Conservation (phyloP, 2,329 filamentous ascomycete genomes). For the Aureobasidium sp. region DNA sequence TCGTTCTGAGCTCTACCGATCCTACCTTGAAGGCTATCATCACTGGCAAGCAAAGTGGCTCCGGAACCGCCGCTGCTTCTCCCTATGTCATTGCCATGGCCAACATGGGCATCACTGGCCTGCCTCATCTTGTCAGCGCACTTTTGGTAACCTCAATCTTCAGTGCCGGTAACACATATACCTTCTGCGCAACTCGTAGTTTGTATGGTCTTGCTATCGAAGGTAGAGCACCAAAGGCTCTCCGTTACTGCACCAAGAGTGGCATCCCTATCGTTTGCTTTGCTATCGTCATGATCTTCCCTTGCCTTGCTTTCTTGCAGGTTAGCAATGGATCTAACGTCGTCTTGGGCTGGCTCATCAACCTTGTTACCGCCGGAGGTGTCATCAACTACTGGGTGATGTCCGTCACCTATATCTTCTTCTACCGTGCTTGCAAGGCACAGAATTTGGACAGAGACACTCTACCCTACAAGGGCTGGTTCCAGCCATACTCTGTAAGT, state of each 20-base stretch:
- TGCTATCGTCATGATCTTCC: constrained; percentile 33
- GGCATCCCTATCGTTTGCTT: constrained; percentile 54
- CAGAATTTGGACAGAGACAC: constrained; percentile 46
- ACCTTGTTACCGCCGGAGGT: constrained; percentile 48
- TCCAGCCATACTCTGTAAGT: constrained; percentile 51
- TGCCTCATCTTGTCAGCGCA: constrained; percentile 35
- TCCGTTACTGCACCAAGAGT: constrained; percentile 51
- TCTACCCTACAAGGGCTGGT: constrained; percentile 50
- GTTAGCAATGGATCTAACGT: constrained; percentile 20
- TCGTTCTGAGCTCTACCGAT: constrained; percentile 32
- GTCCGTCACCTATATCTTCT: constrained; percentile 51
- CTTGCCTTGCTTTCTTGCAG: constrained; percentile 25
- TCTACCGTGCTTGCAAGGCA: constrained; percentile 47
- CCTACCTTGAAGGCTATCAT: constrained; percentile 22
- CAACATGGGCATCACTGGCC: constrained; percentile 37
- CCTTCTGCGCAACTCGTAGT: constrained; percentile 47
- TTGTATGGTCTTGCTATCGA: constrained; percentile 49
- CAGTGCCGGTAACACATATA: constrained; percentile 50
- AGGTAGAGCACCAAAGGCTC: constrained; percentile 44
- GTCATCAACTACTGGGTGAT: constrained; percentile 59
- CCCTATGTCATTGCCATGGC: constrained; percentile 38
- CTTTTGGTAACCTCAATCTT: constrained; percentile 47
- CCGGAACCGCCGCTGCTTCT: constrained; percentile 23
- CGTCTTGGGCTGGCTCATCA: constrained; percentile 35
- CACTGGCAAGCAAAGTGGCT: constrained; percentile 15